Evolutionary conservation across 257 asterid species (phyloP).

Genomic region (Solanum sitiens): DNA sequence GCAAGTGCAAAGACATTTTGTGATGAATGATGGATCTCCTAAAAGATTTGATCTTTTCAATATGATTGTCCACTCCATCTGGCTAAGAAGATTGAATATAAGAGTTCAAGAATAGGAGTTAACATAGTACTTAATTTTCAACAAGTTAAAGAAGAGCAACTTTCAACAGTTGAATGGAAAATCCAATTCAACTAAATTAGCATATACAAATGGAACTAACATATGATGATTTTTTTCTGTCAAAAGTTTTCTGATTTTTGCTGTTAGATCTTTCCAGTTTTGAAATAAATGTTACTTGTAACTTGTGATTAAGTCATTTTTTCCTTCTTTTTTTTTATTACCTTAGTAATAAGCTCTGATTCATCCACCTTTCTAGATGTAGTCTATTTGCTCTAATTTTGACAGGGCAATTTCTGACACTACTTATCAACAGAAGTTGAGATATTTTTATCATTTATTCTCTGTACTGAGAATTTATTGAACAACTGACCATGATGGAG

Average conservation of each 20-base stretch:
- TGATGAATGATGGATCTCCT: slow-evolving; percentile 52
- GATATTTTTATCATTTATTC: no score
- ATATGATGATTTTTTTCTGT: neutral
- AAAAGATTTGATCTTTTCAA: slow-evolving; percentile 56
- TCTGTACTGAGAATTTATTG: neutral
- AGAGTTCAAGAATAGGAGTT: slow-evolving; percentile 15
- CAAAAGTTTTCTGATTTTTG: neutral
- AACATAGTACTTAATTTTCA: neutral
- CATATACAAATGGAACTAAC: neutral
- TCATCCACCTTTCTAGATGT: neutral
- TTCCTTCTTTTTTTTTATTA: neutral
- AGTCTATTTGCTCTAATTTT: neutral
- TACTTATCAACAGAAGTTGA: neutral
- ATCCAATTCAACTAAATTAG: neutral
- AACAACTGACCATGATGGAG: neutral
- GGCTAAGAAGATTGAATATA: slow-evolving; percentile 63
- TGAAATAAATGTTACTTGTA: neutral
- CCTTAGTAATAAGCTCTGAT: neutral
- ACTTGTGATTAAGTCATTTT: neutral
- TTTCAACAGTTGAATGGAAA: neutral
- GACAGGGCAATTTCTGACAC: neutral
- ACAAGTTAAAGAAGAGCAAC: neutral
- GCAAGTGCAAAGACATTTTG: slow-evolving; percentile 56
- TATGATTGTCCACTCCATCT: slow-evolving; percentile 68
- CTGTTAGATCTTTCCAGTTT: neutral